phyloP scores from a whole-genome alignment of 345 rosid genomes.

The Jatropha curcas region DNA sequence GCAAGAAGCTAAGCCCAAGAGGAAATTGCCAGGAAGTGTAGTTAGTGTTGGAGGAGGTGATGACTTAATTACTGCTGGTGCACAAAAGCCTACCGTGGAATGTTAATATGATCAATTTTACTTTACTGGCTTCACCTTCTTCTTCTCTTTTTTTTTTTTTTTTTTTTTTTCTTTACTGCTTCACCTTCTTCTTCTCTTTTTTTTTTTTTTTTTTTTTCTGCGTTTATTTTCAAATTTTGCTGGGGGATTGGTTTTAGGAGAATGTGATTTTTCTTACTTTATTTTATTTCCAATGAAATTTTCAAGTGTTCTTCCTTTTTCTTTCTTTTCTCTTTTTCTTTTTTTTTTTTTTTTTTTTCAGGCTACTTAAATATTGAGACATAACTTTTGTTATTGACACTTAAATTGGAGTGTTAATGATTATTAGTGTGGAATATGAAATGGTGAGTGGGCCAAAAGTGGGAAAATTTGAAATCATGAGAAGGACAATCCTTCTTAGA shows the following conservation, averaged over 20 bases:
- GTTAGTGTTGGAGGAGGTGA: conserved; percentile 14
- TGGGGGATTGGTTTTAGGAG: conserved; percentile 68
- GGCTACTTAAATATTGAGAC: not conserved
- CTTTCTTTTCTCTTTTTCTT: no score
- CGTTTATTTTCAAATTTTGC: conserved; percentile 30
- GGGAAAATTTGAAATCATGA: not conserved
- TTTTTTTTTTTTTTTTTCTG: not conserved
- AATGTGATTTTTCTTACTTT: conserved; percentile 23
- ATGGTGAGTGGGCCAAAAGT: conserved; percentile 14
- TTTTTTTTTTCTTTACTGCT: conserved; percentile 22
- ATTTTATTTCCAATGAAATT: conserved; percentile 26
- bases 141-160: conserved; percentile 1
- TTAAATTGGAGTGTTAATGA: conserved; percentile 1
- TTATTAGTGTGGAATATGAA: not conserved
- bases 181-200: conserved; percentile 2
- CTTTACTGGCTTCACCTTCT: conserved; percentile 18
- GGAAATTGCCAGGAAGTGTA: conserved; percentile 52
- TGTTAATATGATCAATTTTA: conserved; percentile 48
- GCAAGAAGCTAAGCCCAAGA: conserved; percentile 86
- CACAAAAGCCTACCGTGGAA: conserved; percentile 46
- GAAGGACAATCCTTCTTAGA: not conserved
- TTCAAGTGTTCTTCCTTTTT: conserved; percentile 29
- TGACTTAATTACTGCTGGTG: conserved; percentile 22
- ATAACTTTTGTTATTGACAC: not conserved
- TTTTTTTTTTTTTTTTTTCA: no score